Evolutionary conservation across 2,329 filamentous ascomycete species (phyloP), one percentile per base, ranked within the genome.

Genomic region (Pleomassaria siparia): DNA sequence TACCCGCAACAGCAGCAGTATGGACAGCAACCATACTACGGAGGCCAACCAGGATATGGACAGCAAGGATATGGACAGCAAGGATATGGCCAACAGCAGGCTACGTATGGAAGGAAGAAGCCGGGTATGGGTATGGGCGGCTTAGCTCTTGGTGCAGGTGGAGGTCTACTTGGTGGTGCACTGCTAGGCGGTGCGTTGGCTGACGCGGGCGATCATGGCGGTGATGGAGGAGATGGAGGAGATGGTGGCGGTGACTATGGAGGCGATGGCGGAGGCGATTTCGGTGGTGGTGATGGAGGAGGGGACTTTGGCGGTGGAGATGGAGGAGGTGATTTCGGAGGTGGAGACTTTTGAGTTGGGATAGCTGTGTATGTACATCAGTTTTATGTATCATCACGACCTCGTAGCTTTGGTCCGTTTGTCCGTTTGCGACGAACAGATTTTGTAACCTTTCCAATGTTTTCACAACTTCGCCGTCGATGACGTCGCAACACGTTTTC

Each of bases 161-260:
- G 87, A 54, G 91, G 91, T 69, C 64, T 96, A 65, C 61, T 96
- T 1, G 91, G 90, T 58, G 91, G 91, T 46, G 81, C 83, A 52
- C 53, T 95, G 60, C 71, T 95, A 25, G 85, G 79, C 2, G 77
- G 87, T 62, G 85, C 85, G 1, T 77, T 91, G 46, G 81, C 60
- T 36, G 69, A 71, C 56, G 68, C 62, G 37, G 67, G 61, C 4
- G 51, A 56, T 33, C 40, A 29, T 35, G 53, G 50, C 13, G 50
- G 47, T 40, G 53, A 55, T 9, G 53, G 58, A 5, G 59, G 53
- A n/a, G 59, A 60, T 33, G 39, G 40, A 22, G 58, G 55, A 33
- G 58, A 54, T 12, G 60, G 55, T 15, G 67, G 66, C 10, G 62
- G 59, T 3, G 62, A 64, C 36, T 56, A 58, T 39, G 56, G 63